Evolutionary conservation across 345 rosid genomes (phyloP), one percentile per base, ranked within the genome.

Genomic region (Eucalyptus polyanthemos): DNA sequence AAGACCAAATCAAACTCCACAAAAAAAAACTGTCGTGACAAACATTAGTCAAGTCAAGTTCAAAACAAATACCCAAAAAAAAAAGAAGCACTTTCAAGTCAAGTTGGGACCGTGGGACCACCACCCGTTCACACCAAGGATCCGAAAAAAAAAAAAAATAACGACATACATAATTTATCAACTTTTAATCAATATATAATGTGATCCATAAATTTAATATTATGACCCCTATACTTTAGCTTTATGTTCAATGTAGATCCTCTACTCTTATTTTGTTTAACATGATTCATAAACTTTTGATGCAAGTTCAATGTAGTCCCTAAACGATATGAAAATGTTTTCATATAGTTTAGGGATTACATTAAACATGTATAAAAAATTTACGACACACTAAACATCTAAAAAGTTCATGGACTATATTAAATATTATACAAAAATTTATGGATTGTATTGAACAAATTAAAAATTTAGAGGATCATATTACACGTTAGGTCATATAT

Each of bases 151-250:
- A 51, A 1, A 51, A 31, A 4, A 65, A 14, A n/a, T 19, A 21
- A 53, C 25, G 11, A 3, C 11, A 1, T 19, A 53, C 0, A 53
- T 21, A 53, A 53, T 53, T 8, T 53, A 11, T 53, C 0, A 53
- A 53, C 58, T 53, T 21, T 53, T 53, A 21, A 21, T 53, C 4
- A 21, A 53, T 4, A 4, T 53, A 53, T 21, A 53, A 8, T 21
- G 1, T 19, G 1, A 53, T 19, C 0, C 2, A 19, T 53, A 53
- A 53, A 53, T 53, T 19, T 53, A 53, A 53, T 19, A 19, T 19
- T 51, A 53, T 8, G 25, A 8, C 1, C 0, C 10, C 0, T 19
- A 19, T 9, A 19, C 25, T 19, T 19, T 53, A 53, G 5, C 11
- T 53, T 53, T 19, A 53, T 53, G 5, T 53, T 53, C 5, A 53